These are phyloP conservation scores for Lentinula sp. DNA, from an alignment of 768 basidiomycete genomes.

Conservation along the genomic window DNA sequence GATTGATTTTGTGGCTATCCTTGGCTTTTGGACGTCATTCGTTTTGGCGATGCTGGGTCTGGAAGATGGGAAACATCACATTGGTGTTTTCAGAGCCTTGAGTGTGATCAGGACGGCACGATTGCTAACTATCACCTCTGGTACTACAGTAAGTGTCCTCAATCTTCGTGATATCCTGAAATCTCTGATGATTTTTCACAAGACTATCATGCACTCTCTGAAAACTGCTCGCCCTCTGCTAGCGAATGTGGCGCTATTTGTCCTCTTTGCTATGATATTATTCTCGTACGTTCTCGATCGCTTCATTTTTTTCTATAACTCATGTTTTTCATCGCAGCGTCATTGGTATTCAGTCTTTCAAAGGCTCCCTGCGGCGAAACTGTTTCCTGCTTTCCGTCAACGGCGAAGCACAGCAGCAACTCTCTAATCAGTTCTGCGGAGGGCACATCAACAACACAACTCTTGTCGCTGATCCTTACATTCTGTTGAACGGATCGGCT, in stretches of 20 bases:
- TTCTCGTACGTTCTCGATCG: conserved; percentile 60
- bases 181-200: conserved; percentile 1
- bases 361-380: conserved; percentile 68
- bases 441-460: conserved; percentile 64
- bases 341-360: conserved; percentile 92
- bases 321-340: conserved; percentile 40
- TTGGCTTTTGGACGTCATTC: conserved; percentile 86
- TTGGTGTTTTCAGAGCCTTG: conserved; percentile 85
- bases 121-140: conserved; percentile 80
- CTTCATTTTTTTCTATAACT: not conserved
- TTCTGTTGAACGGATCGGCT: conserved; percentile 30
- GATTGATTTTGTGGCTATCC: conserved; percentile 82
- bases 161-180: not conserved
- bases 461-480: conserved; percentile 36
- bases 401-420: conserved; percentile 42
- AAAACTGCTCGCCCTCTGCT: conserved; percentile 90
- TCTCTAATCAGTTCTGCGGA: conserved; percentile 65
- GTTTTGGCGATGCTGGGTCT: conserved; percentile 56
- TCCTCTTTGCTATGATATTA: conserved; percentile 80
- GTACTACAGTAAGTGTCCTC: conserved; percentile 68
- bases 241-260: conserved; percentile 85
- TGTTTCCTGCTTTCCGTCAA: conserved; percentile 51
- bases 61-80: conserved; percentile 63
- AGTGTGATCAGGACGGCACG: conserved; percentile 81
- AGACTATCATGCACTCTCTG: conserved; percentile 87